Evolutionary conservation across 1,284 basidiomycete genomes (phyloP).

Genomic region (Heterobasidion irregulare): DNA sequence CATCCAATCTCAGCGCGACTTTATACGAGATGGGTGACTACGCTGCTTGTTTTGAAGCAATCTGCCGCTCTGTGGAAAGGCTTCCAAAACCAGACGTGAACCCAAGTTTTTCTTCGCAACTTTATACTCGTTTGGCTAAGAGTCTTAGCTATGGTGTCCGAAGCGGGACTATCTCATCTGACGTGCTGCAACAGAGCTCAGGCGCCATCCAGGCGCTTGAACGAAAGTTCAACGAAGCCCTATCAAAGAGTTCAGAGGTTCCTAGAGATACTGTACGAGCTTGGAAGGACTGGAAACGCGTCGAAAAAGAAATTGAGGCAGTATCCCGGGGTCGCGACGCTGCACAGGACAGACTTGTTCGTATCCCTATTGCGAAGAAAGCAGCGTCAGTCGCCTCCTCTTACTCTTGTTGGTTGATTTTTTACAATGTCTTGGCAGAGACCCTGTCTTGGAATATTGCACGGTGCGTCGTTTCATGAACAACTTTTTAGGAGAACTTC

Average conservation of each 20-base stretch:
- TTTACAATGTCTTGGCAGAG: background rate
- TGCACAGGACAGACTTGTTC: background rate
- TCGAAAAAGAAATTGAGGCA: background rate
- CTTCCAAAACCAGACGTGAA: background rate
- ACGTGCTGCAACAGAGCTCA: background rate
- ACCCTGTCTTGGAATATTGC: background rate
- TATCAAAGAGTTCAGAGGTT: background rate
- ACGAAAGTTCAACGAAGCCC: background rate
- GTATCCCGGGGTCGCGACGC: background rate
- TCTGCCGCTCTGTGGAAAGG: conserved; percentile 17
- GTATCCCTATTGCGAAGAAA: background rate
- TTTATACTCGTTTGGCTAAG: background rate
- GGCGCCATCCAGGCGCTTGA: background rate
- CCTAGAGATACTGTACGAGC: background rate
- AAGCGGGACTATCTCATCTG: background rate
- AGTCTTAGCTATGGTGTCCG: background rate
- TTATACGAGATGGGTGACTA: conserved; percentile 25
- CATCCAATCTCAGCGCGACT: conserved; percentile 26
- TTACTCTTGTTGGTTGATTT: background rate
- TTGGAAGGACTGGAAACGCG: background rate
- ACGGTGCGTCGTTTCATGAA: background rate
- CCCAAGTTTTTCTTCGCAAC: background rate
- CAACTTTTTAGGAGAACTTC: background rate
- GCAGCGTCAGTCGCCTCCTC: background rate
- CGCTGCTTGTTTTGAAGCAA: conserved; percentile 14